These are phyloP conservation scores for Earliella scabrosa DNA, from an alignment of 1,284 basidiomycete genomes.

Conservation along the genomic window DNA sequence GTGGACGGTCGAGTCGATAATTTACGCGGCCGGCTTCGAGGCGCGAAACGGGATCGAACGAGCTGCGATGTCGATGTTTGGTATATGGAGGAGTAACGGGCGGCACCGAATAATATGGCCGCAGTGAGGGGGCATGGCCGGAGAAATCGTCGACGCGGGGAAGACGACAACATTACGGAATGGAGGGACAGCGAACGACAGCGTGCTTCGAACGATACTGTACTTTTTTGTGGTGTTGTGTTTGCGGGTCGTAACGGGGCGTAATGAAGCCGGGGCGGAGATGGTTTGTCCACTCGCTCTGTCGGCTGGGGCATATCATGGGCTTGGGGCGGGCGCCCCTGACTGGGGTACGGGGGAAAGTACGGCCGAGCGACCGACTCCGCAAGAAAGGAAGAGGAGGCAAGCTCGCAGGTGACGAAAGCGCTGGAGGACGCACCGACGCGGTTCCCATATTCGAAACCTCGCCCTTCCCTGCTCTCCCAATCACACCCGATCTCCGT, in stretches of 20 bases:
- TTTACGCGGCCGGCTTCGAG: slow-evolving; percentile 13
- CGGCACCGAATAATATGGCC: slow-evolving; percentile 26
- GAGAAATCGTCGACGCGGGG: neutral
- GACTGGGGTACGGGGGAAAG: neutral
- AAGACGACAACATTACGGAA: neutral
- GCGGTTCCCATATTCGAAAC: slow-evolving; percentile 15
- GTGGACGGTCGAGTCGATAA: slow-evolving; percentile 22
- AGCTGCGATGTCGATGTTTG: neutral
- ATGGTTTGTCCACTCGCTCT: neutral
- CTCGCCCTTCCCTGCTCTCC: slow-evolving; percentile 1
- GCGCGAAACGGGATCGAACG: slow-evolving; percentile 9
- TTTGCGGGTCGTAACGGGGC: neutral
- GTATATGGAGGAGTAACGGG: neutral
- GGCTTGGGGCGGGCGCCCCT: too few species aligned
- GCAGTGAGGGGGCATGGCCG: neutral
- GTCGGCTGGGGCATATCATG: neutral
- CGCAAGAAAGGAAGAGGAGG: slow-evolving; percentile 12
- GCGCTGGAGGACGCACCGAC: slow-evolving; percentile 24
- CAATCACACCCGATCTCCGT: neutral
- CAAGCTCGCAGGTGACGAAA: slow-evolving; percentile 19
- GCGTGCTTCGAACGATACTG: slow-evolving; percentile 3
- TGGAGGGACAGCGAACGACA: neutral
- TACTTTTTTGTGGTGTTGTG: slow-evolving; percentile 9
- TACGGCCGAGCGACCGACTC: neutral
- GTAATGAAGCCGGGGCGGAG: neutral